A percentile compares a stretch with the other conserved stretches of the same genome.
These are phyloP conservation scores for Leishmania turanica DNA, from an alignment of 208 protist species.

Conservation along the genomic window DNA sequence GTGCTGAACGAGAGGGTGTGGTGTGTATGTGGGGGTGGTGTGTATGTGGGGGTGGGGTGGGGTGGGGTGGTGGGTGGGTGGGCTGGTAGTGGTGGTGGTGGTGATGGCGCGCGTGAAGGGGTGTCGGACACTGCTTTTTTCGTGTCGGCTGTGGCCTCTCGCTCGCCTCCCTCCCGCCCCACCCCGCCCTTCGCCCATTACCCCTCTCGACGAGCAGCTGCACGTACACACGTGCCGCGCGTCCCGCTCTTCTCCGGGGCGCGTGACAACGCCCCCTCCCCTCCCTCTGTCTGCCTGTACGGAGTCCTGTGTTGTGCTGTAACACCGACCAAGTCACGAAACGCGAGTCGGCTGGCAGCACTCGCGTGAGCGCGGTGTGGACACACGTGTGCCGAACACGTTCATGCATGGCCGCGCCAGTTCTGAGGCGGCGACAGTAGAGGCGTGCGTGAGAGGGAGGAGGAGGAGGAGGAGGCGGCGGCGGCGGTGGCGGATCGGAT, in stretches of 20 bases:
- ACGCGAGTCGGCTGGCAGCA: too few relatives aligned
- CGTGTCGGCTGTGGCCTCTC: background rate
- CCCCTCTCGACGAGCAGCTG: background rate
- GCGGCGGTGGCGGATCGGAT: background rate
- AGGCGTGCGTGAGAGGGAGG: background rate
- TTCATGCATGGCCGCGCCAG: too few relatives aligned
- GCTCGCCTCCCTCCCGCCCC: background rate
- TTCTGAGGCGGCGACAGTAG: too few relatives aligned
- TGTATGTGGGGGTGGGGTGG: too few relatives aligned
- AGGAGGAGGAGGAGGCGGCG: background rate
- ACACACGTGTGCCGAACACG: too few relatives aligned
- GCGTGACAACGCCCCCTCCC: background rate
- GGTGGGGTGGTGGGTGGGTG: too few relatives aligned
- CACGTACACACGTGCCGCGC: background rate
- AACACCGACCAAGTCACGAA: too few relatives aligned
- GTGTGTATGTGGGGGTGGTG: too few relatives aligned
- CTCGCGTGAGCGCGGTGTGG: too few relatives aligned
- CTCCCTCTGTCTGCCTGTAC: background rate
- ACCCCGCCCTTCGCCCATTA: background rate
- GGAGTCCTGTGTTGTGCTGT: background rate
- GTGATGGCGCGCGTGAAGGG: background rate
- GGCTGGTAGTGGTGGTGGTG: too few relatives aligned
- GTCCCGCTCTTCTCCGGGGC: background rate
- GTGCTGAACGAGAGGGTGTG: background rate
- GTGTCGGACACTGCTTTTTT: background rate